phyloP scores from a whole-genome alignment of 305 asterid species.

The Withania somnifera region DNA sequence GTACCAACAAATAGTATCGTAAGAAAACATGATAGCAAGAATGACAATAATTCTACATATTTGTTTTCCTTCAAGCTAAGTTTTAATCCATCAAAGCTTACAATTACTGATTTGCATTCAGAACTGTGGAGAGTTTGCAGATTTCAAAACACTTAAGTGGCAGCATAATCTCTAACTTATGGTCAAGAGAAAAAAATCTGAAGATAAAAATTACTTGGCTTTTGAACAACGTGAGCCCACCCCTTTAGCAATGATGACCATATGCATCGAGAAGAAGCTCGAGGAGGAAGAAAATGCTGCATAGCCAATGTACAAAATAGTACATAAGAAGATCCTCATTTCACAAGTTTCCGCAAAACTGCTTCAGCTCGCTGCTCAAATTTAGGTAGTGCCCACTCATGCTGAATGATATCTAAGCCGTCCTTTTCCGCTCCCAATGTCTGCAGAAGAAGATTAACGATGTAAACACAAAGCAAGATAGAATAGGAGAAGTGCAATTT shows the following conservation, averaged over 20 bases:
- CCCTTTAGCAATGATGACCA: not conserved
- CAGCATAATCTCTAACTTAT: not conserved
- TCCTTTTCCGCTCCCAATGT: conserved; percentile 91
- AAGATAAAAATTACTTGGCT: not conserved
- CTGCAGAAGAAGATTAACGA: conserved; percentile 19
- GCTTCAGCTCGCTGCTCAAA: conserved; percentile 90
- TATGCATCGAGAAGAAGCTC: conserved; percentile 8
- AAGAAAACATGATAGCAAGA: too few species aligned
- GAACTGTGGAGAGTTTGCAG: not conserved
- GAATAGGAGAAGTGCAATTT: not conserved
- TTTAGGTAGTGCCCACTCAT: conserved; percentile 85
- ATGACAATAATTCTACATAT: too few species aligned
- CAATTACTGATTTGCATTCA: not conserved
- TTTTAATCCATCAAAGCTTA: not conserved
- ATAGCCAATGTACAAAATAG: not conserved
- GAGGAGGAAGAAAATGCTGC: not conserved
- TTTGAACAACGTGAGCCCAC: not conserved
- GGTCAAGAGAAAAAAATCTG: not conserved
- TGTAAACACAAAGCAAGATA: not conserved
- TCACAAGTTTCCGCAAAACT: conserved; percentile 53
- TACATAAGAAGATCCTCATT: conserved; percentile 6
- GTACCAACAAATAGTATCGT: too few species aligned
- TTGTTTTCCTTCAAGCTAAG: too few species aligned
- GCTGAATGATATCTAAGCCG: conserved; percentile 68
- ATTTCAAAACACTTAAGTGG: not conserved